Percentiles rank a stretch among this genome's conserved stretches.
Evolutionary conservation across 805 yeast species (phyloP).

Genomic region (Jamesozyma gamospora): DNA sequence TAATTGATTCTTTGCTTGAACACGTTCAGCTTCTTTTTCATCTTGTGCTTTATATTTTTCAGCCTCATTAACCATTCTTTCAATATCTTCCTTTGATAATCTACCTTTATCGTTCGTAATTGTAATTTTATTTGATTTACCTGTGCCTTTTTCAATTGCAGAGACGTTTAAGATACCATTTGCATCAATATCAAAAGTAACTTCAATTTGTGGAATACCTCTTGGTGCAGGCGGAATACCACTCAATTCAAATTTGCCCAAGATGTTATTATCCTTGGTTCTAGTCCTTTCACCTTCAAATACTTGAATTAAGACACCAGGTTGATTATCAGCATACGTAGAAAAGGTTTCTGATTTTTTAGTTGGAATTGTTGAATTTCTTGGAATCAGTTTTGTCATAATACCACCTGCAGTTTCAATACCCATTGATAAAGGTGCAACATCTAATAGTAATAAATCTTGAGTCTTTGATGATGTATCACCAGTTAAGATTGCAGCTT

Average conservation of each 20-base stretch:
- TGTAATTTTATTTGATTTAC: constrained; percentile 91
- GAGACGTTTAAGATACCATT: constrained; percentile 93
- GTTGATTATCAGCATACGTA: constrained; percentile 94
- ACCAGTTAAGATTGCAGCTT: constrained; percentile 92
- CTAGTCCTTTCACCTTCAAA: constrained; percentile 95
- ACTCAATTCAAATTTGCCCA: constrained; percentile 90
- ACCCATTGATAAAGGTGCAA: constrained; percentile 92
- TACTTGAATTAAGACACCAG: constrained; percentile 94
- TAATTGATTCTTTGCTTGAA: constrained; percentile 84
- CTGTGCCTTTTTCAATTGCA: constrained; percentile 95
- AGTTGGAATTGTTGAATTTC: constrained; percentile 93
- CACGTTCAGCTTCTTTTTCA: constrained; percentile 83
- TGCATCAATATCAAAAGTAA: constrained; percentile 91
- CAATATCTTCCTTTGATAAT: constrained; percentile 90
- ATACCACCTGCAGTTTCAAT: constrained; percentile 98
- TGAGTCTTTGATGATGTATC: constrained; percentile 92
- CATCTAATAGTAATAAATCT: constrained; percentile 86
- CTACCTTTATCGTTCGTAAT: constrained; percentile 98
- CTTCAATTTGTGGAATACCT: constrained; percentile 96
- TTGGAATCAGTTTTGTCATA: constrained; percentile 92
- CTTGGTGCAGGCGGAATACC: constrained; percentile 98
- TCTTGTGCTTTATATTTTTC: constrained; percentile 95
- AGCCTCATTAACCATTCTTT: constrained; percentile 94
- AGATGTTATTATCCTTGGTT: constrained; percentile 88
- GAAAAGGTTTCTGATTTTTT: constrained; percentile 94